Conservation (phyloP, 1,284 basidiomycete genomes). For the Sanghuangporus sanghuang region DNA sequence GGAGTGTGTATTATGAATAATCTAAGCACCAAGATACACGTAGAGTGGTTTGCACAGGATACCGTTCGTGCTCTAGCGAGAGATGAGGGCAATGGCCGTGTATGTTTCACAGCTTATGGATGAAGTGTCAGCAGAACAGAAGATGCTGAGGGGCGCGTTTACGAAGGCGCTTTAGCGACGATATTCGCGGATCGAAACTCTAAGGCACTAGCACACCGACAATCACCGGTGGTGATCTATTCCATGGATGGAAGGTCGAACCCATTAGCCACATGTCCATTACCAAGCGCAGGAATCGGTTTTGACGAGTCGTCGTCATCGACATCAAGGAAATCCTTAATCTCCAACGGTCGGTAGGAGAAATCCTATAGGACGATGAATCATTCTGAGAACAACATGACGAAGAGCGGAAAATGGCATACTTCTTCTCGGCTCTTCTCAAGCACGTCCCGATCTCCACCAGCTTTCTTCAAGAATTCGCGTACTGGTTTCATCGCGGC, state of each 20-base stretch:
- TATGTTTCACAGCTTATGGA: neutral
- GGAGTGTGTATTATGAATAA: neutral
- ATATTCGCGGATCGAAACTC: neutral
- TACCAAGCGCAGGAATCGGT: conserved; percentile 1
- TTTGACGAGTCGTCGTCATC: conserved; percentile 32
- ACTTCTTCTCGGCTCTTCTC: conserved; percentile 54
- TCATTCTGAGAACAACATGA: neutral
- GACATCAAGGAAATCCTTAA: conserved; percentile 66
- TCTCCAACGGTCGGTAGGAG: conserved; percentile 61
- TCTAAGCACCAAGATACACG: neutral
- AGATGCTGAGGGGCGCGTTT: neutral
- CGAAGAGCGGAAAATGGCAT: conserved; percentile 17
- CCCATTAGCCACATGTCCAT: conserved; percentile 7
- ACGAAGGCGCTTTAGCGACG: neutral
- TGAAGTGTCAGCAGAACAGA: neutral
- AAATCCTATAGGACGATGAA: conserved; percentile 53
- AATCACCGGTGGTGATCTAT: neutral
- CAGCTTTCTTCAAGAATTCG: conserved; percentile 72
- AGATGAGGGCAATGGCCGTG: neutral
- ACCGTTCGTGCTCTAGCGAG: neutral
- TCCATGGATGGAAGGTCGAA: conserved; percentile 2
- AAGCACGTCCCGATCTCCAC: conserved; percentile 46
- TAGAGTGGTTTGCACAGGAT: neutral
- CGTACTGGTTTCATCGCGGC: conserved; percentile 90
- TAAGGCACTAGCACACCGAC: neutral